Base-by-base conservation (phyloP, 495 filamentous ascomycete species). In the Chaetomidium leptoderma region DNA sequence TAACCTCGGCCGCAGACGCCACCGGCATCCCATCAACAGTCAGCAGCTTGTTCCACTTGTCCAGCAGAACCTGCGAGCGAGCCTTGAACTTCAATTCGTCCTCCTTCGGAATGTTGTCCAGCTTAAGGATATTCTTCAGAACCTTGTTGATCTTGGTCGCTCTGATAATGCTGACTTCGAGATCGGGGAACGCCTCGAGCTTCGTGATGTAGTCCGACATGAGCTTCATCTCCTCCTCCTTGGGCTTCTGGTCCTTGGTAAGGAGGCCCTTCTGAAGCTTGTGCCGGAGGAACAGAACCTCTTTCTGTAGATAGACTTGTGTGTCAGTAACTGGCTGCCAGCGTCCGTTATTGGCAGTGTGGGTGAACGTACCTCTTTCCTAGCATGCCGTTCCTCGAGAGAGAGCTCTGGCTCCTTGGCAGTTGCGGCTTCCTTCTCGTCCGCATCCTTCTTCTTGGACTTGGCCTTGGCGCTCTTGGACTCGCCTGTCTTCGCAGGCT, bases 141-240 rank as follows among this genome's bases (percentile, higher is more conserved):
- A 97, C 91, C 74, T 96, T 96, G 80, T 95, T 89, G 72, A 96
- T 95, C 78, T 95, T 95, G 33, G 91, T 96, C 6, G 70, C 73
- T 48, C 85, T 80, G 63, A 97, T 95, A 61, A 95, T 92, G 61
- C 81, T 83, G 14, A 88, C 88, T 61, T 96, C 92, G 21, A 96
- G 81, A 53, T 95, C 89, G 2, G 81, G 74, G 65, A 87, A 84
- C 4, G 73, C 81, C 69, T 97, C 92, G 6, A 97, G 80, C 68
- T 91, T 90, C 27, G 75, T 79, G 45, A 96, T 78, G 69, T 85
- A 91, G 17, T 85, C 83, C 8, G 86, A 85, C 90, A 96, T 95
- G 11, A 71, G 64, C 32, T 81, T 81, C 91, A 95, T 95, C 69
- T 95, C 92, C n/a, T 90, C 86, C 58, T 87, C 87, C 73, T 90